Conservation (phyloP, 2,329 filamentous ascomycete species). For the Fusarium siculi region DNA sequence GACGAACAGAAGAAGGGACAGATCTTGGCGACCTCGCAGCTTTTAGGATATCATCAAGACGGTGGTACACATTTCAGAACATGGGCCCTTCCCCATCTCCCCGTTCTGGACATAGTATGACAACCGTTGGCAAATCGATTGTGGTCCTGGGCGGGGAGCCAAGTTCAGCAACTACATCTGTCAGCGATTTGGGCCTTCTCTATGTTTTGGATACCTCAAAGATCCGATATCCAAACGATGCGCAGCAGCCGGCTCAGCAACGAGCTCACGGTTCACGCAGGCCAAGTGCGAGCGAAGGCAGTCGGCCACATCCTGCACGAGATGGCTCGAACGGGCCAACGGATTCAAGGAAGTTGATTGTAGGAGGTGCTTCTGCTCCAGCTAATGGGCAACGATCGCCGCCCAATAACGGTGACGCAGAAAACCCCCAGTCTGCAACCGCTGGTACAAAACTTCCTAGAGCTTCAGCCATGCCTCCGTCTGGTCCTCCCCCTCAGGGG, state of each 20-base stretch:
- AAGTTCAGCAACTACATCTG: slow-evolving; percentile 83
- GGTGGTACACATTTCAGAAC: slow-evolving; percentile 99
- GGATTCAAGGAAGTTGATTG: slow-evolving; percentile 62
- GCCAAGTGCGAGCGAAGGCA: slow-evolving; percentile 55
- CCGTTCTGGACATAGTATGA: slow-evolving; percentile 97
- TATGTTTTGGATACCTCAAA: slow-evolving; percentile 96
- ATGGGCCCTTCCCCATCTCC: slow-evolving; percentile 97
- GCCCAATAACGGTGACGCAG: slow-evolving; percentile 54
- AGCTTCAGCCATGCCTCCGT: slow-evolving; percentile 49
- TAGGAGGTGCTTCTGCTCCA: slow-evolving; percentile 39
- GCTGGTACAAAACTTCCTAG: slow-evolving; percentile 52
- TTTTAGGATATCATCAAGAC: slow-evolving; percentile 76
- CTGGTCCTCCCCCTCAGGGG: slow-evolving; percentile 65
- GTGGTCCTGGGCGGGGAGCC: slow-evolving; percentile 95
- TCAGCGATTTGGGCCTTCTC: slow-evolving; percentile 85
- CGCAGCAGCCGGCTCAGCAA: slow-evolving; percentile 49
- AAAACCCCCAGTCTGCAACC: slow-evolving; percentile 47
- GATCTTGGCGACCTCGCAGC: slow-evolving; percentile 95
- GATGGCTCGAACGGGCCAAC: slow-evolving; percentile 63
- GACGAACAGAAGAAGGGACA: slow-evolving; percentile 90
- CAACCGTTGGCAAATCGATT: slow-evolving; percentile 89
- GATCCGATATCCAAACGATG: slow-evolving; percentile 93
- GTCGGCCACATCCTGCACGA: slow-evolving; percentile 56
- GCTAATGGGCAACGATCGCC: slow-evolving; percentile 56
- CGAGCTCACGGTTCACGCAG: slow-evolving; percentile 54